Conservation (phyloP, 1,284 basidiomycete species). For the Cryptococcus wingfieldii region DNA sequence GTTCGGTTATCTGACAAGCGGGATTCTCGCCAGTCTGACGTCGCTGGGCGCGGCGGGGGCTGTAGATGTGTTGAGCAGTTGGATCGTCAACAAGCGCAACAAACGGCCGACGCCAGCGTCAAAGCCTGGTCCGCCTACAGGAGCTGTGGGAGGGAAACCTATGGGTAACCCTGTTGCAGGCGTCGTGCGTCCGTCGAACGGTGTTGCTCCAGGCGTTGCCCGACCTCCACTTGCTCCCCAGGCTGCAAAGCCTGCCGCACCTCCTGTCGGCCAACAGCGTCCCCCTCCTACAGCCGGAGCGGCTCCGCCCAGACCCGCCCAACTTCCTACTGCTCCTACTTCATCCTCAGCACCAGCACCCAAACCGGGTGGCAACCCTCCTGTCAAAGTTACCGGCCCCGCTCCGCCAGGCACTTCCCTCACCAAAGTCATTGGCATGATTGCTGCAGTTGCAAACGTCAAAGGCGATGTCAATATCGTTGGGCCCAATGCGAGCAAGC, state of each 20-base stretch:
- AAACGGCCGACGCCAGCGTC: slow-evolving; percentile 26
- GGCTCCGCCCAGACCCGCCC: not conserved
- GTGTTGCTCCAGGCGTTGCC: not conserved
- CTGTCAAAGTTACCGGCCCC: slow-evolving; percentile 28
- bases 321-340: not conserved
- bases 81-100: slow-evolving; percentile 43
- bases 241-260: not conserved
- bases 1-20: slow-evolving; percentile 41
- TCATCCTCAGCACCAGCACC: not conserved
- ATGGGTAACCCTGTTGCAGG: slow-evolving; percentile 5
- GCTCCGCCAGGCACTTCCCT: slow-evolving; percentile 43
- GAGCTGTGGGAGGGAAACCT: slow-evolving; percentile 14
- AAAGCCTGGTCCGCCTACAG: slow-evolving; percentile 21
- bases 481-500: slow-evolving; percentile 38
- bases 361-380: not conserved
- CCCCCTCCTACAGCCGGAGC: not conserved
- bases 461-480: slow-evolving; percentile 44
- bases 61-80: slow-evolving; percentile 41
- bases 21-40: slow-evolving; percentile 41
- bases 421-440: slow-evolving; percentile 44
- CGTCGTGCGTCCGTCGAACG: slow-evolving; percentile 1
- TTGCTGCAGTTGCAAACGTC: slow-evolving; percentile 44
- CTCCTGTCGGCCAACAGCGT: not conserved
- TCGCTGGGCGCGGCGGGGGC: slow-evolving; percentile 38
- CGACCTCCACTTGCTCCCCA: not conserved